Evolutionary conservation across 495 filamentous ascomycete species (phyloP), one percentile per base, ranked within the genome.

Genomic region (Aspergillus diversus): DNA sequence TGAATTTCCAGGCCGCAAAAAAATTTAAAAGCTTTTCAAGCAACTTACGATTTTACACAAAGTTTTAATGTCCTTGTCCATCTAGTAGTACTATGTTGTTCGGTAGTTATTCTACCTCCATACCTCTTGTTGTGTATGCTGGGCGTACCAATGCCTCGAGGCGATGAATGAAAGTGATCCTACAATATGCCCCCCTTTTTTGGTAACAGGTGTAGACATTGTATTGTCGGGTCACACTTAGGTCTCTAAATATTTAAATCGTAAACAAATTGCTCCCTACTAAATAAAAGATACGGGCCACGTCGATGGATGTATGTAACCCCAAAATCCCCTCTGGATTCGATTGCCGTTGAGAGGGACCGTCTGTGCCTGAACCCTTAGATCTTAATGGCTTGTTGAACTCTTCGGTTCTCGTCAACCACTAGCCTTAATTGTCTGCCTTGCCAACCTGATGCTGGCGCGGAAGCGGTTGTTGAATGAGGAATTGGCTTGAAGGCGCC

Each of bases 371-470:
- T 27, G 2, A 27, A 1, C 21, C 9, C 33, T 69, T 71, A 90
- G 50, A 89, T 80, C 35, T 80, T 71, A 35, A 84, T 69, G 16
- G 84, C 82, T 63, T 87, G 75, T 61, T 83, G 77, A 11, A 91
- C 87, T 64, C 74, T 83, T 66, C 92, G 80, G 66, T 89, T 84
- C 70, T 82, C 82, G 60, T 86, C 84, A n/a, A 94, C 84, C 15
- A 92, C 80, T 51, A 96, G 69, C 56, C 90, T 81, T 62, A 96
- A 76, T 73, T 94, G 90, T 57, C 72, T 74, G 6, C 77, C 76
- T 55, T 82, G 77, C 61, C 83, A 84, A 39, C 82, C 66, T 12
- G 75, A 74, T 7, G 58, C 21, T 0, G 67, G 63, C 9, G 59
- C 43, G 0, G 43, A 43, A n/a, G 68, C 63, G 1, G 66, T 50